Evolutionary conservation across 345 rosid species (phyloP).

Genomic region (Abelmoschus esculentus): DNA sequence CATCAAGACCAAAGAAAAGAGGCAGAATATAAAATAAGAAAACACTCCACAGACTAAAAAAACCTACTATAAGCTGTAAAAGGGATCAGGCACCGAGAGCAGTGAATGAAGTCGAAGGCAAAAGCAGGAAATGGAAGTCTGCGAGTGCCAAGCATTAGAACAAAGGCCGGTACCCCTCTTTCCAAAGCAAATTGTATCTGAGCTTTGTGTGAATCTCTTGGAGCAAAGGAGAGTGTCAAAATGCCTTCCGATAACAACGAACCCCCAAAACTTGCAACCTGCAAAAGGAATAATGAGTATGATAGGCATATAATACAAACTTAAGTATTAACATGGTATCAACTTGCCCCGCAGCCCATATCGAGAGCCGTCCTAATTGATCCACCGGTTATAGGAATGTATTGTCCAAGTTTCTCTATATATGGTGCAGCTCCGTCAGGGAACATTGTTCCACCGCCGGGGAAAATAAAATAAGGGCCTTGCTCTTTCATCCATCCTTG

Average conservation of each 20-base stretch:
- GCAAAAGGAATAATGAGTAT: constrained; percentile 5
- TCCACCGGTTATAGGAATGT: constrained; percentile 64
- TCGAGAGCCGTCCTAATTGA: constrained; percentile 93
- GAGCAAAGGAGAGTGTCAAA: constrained; percentile 76
- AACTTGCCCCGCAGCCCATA: constrained; percentile 96
- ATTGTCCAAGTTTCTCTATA: constrained; percentile 77
- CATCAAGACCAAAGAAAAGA: constrained; percentile 15
- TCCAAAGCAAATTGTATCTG: constrained; percentile 95
- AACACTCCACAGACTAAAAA: not conserved
- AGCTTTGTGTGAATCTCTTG: constrained; percentile 94
- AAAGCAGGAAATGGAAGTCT: constrained; percentile 93
- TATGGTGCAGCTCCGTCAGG: constrained; percentile 89
- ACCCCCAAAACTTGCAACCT: constrained; percentile 99
- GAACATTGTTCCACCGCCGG: constrained; percentile 99
- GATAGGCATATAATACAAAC: constrained; percentile 1
- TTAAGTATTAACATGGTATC: not conserved
- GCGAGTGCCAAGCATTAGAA: constrained; percentile 98
- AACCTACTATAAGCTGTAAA: constrained; percentile 94
- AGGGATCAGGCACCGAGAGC: constrained; percentile 91
- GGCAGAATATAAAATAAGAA: constrained; percentile 4
- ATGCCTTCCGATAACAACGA: constrained; percentile 63
- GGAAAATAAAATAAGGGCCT: constrained; percentile 74
- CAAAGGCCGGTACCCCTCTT: constrained; percentile 97
- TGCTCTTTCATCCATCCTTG: constrained; percentile 99
- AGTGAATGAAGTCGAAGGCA: constrained; percentile 81